A percentile compares a stretch with the other conserved stretches of the same genome.
Conservation (phyloP, 352 stramenopile species). For the Pythium grandisporangium region DNA sequence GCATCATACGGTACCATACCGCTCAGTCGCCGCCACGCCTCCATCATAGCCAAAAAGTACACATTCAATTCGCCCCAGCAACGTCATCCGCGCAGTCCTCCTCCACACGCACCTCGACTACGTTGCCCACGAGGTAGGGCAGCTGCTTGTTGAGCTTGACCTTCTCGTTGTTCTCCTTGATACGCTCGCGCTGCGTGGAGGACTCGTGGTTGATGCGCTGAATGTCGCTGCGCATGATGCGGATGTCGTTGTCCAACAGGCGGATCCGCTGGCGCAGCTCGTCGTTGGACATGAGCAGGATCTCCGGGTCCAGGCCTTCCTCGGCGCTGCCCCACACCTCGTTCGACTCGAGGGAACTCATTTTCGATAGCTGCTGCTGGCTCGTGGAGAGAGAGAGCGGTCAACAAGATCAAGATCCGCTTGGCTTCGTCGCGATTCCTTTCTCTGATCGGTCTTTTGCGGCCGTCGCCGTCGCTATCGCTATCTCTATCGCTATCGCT, state of each 20-base stretch:
- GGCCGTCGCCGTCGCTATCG: too few relatives aligned
- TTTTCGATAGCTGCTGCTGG: too few relatives aligned
- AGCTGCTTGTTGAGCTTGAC: conserved; percentile 99
- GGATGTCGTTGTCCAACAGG: conserved; percentile 95
- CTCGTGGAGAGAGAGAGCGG: not conserved
- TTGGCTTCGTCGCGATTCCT: too few relatives aligned
- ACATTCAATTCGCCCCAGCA: too few relatives aligned
- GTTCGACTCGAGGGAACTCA: conserved; percentile 56
- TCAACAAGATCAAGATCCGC: too few relatives aligned
- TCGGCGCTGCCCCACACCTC: conserved; percentile 49
- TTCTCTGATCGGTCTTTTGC: too few relatives aligned
- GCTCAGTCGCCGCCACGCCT: too few relatives aligned
- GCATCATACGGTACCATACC: too few relatives aligned
- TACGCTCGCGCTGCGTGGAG: conserved; percentile 89
- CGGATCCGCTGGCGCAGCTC: conserved; percentile 95
- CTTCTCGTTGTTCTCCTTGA: conserved; percentile 99
- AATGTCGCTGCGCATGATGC: conserved; percentile 96
- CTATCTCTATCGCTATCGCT: conserved; percentile 7
- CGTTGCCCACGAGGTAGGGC: conserved; percentile 98
- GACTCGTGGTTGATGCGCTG: conserved; percentile 96
- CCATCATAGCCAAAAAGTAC: too few relatives aligned
- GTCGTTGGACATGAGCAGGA: conserved; percentile 91
- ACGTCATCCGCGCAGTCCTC: too few relatives aligned
- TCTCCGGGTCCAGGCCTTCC: conserved; percentile 81
- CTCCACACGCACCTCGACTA: conserved; percentile 92